Evolutionary conservation across 2,329 filamentous ascomycete genomes (phyloP), one percentile per base, ranked within the genome.

Genomic region (Trichoderma koningiopsis): DNA sequence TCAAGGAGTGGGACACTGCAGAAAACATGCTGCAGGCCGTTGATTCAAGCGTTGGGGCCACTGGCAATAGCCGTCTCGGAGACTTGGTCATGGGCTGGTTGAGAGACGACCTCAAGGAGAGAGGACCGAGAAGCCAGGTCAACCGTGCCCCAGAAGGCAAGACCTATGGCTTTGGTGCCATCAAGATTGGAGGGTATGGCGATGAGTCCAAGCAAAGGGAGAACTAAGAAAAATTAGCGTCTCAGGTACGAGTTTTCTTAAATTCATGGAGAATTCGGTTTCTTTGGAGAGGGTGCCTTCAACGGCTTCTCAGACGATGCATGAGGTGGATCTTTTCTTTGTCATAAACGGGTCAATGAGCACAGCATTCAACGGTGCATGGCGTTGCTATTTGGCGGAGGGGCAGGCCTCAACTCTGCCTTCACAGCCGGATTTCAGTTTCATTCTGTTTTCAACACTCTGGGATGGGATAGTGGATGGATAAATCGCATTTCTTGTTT

Each of bases 61-160:
- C 79, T 3, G 94, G 94, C 43, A 97, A 97, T 79, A 96, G 92
- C 75, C 88, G 89, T 68, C 84, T 98, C 8, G 94, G 95, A 11
- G 92, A 97, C 81, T 81, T 99, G 72, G 96, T 98, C 35, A 83
- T 99, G 73, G 85, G 86, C 67, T 99, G 96, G 96, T 83, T 99
- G 79, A 88, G 88, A 77, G 87, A 92, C 71, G 95, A 98, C 81
- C 80, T 97, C 71, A 83, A 85, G 74, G 90, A 92, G 73, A 85
- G 95, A 73, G 95, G 95, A 0, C 94, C 94, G 3, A 84, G 95
- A 59, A 92, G 83, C 72, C 80, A 88, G 73, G 82, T 83, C 52
- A 82, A 82, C 68, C 80, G 84, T 69, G 85, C 81, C 0, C 83
- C 85, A 4, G 88, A 93, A 80, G 90, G 90, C 3, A 87, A 87